Evolutionary conservation across 1,139 yeast species (phyloP).

Genomic region (Geotrichum candidum): DNA sequence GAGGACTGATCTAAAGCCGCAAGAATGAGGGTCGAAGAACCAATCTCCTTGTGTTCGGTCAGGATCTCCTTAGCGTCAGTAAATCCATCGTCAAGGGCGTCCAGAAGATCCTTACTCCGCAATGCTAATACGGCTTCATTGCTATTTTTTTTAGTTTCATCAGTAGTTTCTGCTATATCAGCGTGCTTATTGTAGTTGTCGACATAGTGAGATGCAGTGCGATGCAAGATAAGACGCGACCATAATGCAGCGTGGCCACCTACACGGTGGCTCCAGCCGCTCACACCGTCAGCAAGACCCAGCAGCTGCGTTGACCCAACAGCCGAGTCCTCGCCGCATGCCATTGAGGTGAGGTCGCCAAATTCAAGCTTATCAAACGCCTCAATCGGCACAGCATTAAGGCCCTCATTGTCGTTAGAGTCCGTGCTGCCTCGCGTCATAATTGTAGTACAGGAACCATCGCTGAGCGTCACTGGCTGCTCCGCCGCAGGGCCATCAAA

Average conservation of each 20-base stretch:
- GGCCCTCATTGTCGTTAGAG: background rate
- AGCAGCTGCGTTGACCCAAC: conserved; percentile 50
- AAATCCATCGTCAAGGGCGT: conserved; percentile 48
- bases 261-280: conserved; percentile 50
- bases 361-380: conserved; percentile 17
- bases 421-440: conserved; percentile 1
- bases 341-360: conserved; percentile 15
- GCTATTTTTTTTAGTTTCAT: background rate
- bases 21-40: conserved; percentile 50
- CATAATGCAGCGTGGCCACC: conserved; percentile 47
- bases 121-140: background rate
- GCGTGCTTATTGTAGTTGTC: conserved; percentile 3
- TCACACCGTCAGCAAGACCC: conserved; percentile 58
- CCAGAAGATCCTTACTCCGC: conserved; percentile 16
- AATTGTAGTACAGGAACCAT: conserved; percentile 7
- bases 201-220: conserved; percentile 37
- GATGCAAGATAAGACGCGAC: conserved; percentile 47
- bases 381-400: conserved; percentile 9
- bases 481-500: conserved; percentile 10
- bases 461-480: conserved; percentile 10
- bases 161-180: background rate
- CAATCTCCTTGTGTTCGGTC: conserved; percentile 47
- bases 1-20: conserved; percentile 45
- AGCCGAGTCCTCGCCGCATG: conserved; percentile 54
- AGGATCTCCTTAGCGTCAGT: conserved; percentile 49